Evolutionary conservation across 306 rosid genomes (phyloP).

Genomic region (Fragaria nilgerrensis): DNA sequence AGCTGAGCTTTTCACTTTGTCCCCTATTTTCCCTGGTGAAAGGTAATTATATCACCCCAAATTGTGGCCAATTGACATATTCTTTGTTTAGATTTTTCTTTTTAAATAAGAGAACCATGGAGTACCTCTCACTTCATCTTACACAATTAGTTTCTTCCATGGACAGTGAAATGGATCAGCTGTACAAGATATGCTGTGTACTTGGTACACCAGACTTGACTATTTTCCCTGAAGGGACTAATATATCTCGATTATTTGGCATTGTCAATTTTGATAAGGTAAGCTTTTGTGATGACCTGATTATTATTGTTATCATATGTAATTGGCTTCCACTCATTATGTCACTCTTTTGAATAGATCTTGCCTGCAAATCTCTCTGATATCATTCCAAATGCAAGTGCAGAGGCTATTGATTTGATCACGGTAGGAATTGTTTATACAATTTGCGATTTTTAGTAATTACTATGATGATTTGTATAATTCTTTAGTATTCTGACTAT

Average conservation of each 20-base stretch:
- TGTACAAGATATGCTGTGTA: conserved; percentile 68
- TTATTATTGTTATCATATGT: not conserved
- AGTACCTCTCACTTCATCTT: conserved; percentile 15
- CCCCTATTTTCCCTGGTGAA: conserved; percentile 86
- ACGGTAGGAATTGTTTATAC: conserved; percentile 42
- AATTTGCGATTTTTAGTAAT: conserved; percentile 6
- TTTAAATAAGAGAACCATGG: not conserved
- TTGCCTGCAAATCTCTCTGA: conserved; percentile 60
- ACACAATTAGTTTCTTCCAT: conserved; percentile 23
- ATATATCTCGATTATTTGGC: conserved; percentile 50
- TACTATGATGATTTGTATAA: conserved; percentile 4
- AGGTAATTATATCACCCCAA: conserved; percentile 44
- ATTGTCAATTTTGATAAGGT: conserved; percentile 55
- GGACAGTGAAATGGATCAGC: conserved; percentile 82
- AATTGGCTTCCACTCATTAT: conserved; percentile 4
- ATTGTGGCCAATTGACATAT: not conserved
- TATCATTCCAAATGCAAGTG: conserved; percentile 74
- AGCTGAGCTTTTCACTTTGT: conserved; percentile 79
- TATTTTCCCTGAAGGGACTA: conserved; percentile 51
- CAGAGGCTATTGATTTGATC: conserved; percentile 80
- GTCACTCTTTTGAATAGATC: conserved; percentile 41
- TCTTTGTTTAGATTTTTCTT: not conserved
- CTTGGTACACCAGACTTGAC: conserved; percentile 70
- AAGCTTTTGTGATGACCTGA: conserved; percentile 22
- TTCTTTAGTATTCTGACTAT: conserved; percentile 2